Base-by-base conservation (phyloP, 2,329 filamentous ascomycete species). In the Coniochaeta sp. region DNA sequence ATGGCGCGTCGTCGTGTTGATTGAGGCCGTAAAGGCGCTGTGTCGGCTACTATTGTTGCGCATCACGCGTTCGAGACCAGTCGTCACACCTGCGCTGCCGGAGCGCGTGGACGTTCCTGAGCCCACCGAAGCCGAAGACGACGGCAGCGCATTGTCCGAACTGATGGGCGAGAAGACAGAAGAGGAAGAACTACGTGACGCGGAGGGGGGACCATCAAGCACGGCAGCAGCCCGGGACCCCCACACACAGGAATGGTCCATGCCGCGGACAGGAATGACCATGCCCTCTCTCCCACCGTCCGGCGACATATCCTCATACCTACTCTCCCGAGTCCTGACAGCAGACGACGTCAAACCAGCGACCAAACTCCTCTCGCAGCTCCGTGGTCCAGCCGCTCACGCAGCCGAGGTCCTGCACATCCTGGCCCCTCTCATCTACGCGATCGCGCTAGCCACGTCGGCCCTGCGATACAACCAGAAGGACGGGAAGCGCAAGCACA, bases 291-390 rank as follows among this genome's bases (percentile, higher is more conserved):
- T 99, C 17, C 95, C 95, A 0, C 87, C 89, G 60, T 84, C 89
- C 1, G 83, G 87, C 58, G 91, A 96, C 67, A 93, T 97, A 62
- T 91, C 90, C 58, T 86, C 85, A 52, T 99, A 96, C 73, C 84
- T 99, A 5, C 85, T 96, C 26, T 88, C 89, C 36, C 93, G 96
- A 65, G 93, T 98, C 14, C 81, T 99, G 55, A 96, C 91, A 0
- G 91, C 95, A 9, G 95, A 99, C 75, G 95, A 98, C 71, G 95
- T 99, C 78, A 97, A 96, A 73, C 90, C 93, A 0, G 91, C 95
- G 0, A 88, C 89, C 38, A 88, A 89, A 59, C 83, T 99, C 7
- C 80, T 98, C n/a, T 93, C 96, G 71, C 86, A 86, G 38, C 82
- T 95, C 1, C 88, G 89, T 63, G 92, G 92, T 12, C 31, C 55